Evolutionary conservation across 148 eudicot genomes (phyloP), one percentile per base, ranked within the genome.

Genomic region (Rhododendron ferrugineum): DNA sequence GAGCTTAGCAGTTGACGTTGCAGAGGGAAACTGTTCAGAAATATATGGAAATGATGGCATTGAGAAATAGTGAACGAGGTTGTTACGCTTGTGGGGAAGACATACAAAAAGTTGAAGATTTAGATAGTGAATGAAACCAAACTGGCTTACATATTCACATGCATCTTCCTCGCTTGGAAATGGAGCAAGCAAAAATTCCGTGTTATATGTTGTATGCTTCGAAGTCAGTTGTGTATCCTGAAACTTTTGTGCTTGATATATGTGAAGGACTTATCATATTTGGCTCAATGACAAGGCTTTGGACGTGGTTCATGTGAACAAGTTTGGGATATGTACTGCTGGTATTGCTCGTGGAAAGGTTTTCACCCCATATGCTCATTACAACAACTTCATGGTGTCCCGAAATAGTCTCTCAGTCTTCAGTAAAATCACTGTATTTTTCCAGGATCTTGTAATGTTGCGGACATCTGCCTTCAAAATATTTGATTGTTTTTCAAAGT

Each of bases 231-330:
- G 78, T 34, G 23, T 36, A 74, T 34, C 9, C 16, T 14, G 9
- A 34, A 74, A 11, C 6, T 74, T 50, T 74, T 18, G 78, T 13
- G 78, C 78, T 34, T 36, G 23, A 74, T 34, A 34, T 37, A 34
- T 32, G 15, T 16, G 20, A 74, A 18, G 44, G 78, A 74, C 46
- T 74, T 16, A 2, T 36, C 7, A 36, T 74, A 74, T 78, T 44
- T 42, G 32, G 80, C 32, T 14, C 80, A 78, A 78, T n/a, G 36
- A 78, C 28, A 52, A 46, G 81, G 81, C 81, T 44, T 78, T 78
- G 56, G 32, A n/a, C 2, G 36, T 8, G 50, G 20, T 42, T 18
- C 30, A 6, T 44, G 49, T 42, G 23, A 77, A 77, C 5, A 3
- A 40, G 28, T 8, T 26, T 49, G 52, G 80, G 54, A 77, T 77